A percentile compares a stretch with the other conserved stretches of the same genome.
Evolutionary conservation across 139 green algal species (phyloP).

Genomic region (Raphidocelis subcapitata): DNA sequence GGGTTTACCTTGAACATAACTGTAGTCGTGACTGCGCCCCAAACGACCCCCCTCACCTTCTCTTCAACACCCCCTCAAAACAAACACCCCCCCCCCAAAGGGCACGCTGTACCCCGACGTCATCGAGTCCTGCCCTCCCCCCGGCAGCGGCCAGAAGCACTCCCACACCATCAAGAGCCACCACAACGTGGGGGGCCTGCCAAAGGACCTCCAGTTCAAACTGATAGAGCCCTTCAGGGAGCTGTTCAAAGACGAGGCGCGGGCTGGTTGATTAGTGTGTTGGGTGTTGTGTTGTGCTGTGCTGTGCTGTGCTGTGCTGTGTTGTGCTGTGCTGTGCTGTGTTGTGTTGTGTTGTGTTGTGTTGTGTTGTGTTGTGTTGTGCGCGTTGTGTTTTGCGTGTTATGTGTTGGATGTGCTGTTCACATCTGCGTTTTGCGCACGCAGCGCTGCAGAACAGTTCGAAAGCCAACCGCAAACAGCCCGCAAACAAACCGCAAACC

Average conservation of each 20-base stretch:
- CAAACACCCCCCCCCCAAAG: too few species aligned
- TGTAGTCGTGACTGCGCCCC: slow-evolving; percentile 10
- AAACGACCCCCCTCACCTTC: too few species aligned
- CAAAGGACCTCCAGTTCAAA: slow-evolving; percentile 95
- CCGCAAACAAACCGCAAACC: too few species aligned
- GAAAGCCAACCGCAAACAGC: too few species aligned
- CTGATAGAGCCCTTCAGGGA: slow-evolving; percentile 97
- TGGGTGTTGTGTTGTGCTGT: slow-evolving; percentile 15
- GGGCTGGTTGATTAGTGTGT: too few species aligned
- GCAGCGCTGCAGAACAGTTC: too few species aligned
- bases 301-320: slow-evolving; percentile 12
- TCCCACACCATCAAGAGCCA: slow-evolving; percentile 99
- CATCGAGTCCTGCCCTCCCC: slow-evolving; percentile 97
- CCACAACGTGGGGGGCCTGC: slow-evolving; percentile 99
- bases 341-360: slow-evolving; percentile 18
- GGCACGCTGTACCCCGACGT: slow-evolving; percentile 99
- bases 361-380: slow-evolving; percentile 17
- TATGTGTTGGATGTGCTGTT: too few species aligned
- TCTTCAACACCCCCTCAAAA: too few species aligned
- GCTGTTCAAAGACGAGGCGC: slow-evolving; percentile 96
- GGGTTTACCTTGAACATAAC: slow-evolving; percentile 4
- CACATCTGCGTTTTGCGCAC: too few species aligned
- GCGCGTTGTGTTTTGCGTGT: too few species aligned
- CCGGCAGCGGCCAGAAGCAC: slow-evolving; percentile 94
- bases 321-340: slow-evolving; percentile 12